Evolutionary conservation across 2,329 filamentous ascomycete genomes (phyloP).

Genomic region (Colletotrichum shisoi): DNA sequence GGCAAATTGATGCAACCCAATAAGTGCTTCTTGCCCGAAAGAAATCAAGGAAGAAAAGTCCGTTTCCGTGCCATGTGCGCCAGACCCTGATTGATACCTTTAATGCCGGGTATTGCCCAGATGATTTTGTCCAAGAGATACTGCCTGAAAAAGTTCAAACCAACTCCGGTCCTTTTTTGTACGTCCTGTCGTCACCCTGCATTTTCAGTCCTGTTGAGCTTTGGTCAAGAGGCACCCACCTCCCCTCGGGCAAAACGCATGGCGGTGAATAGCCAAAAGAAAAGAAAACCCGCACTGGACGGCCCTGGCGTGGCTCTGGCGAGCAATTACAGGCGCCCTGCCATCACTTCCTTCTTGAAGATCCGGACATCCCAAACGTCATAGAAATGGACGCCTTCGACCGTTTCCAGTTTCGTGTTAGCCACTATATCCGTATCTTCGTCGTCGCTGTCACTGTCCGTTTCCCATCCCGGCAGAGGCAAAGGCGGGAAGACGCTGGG

Average conservation of each 20-base stretch:
- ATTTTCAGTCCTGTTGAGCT: too few species aligned
- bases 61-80: slow-evolving; percentile 9
- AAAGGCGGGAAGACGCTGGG: slow-evolving; percentile 43
- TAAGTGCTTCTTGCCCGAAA: not conserved
- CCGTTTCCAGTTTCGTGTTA: slow-evolving; percentile 49
- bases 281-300: not conserved
- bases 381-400: slow-evolving; percentile 53
- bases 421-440: slow-evolving; percentile 42
- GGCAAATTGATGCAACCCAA: not conserved
- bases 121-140: slow-evolving; percentile 15
- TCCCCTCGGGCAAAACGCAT: not conserved
- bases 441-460: slow-evolving; percentile 49
- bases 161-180: slow-evolving; percentile 8
- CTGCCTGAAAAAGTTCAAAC: slow-evolving; percentile 1
- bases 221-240: not conserved
- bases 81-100: not conserved
- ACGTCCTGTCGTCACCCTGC: not conserved
- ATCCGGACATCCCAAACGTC: slow-evolving; percentile 61
- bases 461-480: slow-evolving; percentile 44
- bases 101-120: slow-evolving; percentile 18
- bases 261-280: not conserved
- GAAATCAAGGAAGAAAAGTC: not conserved
- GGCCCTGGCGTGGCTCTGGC: not conserved
- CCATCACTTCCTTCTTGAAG: slow-evolving; percentile 65
- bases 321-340: slow-evolving; percentile 50